Percentiles rank a stretch among this genome's conserved stretches.
These are phyloP conservation scores for Phialocephala subalpina DNA, from an alignment of 2,329 filamentous ascomycete species.

Conservation along the genomic window DNA sequence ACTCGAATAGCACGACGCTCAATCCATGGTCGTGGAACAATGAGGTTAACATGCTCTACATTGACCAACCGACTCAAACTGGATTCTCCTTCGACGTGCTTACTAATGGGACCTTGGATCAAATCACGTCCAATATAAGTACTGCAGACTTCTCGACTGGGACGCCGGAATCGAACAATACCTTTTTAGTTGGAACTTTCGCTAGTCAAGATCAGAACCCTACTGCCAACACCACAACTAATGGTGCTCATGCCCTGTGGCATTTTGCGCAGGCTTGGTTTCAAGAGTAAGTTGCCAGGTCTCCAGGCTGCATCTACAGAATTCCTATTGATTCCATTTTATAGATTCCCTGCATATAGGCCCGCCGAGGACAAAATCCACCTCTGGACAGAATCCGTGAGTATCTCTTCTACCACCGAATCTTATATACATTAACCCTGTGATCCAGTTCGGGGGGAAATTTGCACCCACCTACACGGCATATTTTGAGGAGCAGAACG, in stretches of 20 bases:
- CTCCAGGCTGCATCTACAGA: too few relatives aligned
- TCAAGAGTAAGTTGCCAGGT: background rate
- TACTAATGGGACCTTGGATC: slow-evolving; percentile 5
- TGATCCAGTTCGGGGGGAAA: background rate
- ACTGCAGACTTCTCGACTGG: background rate
- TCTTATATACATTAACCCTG: too few relatives aligned
- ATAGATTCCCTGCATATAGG: background rate
- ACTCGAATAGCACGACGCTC: slow-evolving; percentile 54
- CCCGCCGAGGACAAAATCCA: background rate
- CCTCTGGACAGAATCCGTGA: background rate
- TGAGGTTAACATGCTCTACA: slow-evolving; percentile 61
- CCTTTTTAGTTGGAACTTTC: slow-evolving; percentile 9
- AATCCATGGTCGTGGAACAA: slow-evolving; percentile 70
- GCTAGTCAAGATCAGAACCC: background rate
- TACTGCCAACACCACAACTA: background rate
- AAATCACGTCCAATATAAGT: background rate
- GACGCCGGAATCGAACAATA: background rate
- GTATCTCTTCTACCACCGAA: too few relatives aligned
- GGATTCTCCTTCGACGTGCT: slow-evolving; percentile 58
- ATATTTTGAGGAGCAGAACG: background rate
- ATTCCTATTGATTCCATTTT: background rate
- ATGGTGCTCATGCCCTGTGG: background rate
- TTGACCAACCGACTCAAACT: slow-evolving; percentile 74
- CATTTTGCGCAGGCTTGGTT: background rate
- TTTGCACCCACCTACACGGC: background rate